phyloP scores from a whole-genome alignment of 1,139 yeast species.

The Hansenula lynferdii region DNA sequence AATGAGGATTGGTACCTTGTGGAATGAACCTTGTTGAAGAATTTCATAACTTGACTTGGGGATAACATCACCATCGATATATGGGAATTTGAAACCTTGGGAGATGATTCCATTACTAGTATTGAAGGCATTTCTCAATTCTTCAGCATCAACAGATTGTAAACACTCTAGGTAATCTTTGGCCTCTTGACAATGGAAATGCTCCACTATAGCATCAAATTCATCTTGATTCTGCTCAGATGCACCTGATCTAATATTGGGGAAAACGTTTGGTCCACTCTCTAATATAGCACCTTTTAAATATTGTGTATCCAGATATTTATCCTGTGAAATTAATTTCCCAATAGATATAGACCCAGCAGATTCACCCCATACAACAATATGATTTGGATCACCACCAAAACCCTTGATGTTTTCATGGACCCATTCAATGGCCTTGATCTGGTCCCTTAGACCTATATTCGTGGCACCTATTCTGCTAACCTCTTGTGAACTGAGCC shows the following conservation, averaged over 20 bases:
- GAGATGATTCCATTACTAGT: not conserved
- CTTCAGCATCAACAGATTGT: not conserved
- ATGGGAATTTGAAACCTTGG: not conserved
- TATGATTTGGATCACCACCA: not conserved
- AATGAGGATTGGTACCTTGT: not conserved
- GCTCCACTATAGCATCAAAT: not conserved
- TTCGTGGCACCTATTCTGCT: not conserved
- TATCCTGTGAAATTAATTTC: not conserved
- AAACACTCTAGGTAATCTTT: not conserved
- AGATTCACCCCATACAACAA: not conserved
- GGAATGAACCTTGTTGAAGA: not conserved
- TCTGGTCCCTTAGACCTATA: not conserved
- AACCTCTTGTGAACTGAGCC: not conserved
- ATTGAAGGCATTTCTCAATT: not conserved
- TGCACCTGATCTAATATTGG: not conserved
- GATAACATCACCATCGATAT: not conserved
- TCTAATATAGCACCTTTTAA: not conserved
- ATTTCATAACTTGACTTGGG: not conserved
- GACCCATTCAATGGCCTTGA: not conserved
- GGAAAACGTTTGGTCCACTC: not conserved
- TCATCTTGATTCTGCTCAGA: not conserved
- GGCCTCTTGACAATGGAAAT: not conserved
- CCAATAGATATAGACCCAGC: not conserved
- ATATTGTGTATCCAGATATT: not conserved
- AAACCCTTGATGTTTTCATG: not conserved